Percentiles rank a stretch among this genome's conserved stretches.
These are phyloP conservation scores for Microsporum ferrugineum DNA, from an alignment of 2,329 filamentous ascomycete species.

Conservation along the genomic window DNA sequence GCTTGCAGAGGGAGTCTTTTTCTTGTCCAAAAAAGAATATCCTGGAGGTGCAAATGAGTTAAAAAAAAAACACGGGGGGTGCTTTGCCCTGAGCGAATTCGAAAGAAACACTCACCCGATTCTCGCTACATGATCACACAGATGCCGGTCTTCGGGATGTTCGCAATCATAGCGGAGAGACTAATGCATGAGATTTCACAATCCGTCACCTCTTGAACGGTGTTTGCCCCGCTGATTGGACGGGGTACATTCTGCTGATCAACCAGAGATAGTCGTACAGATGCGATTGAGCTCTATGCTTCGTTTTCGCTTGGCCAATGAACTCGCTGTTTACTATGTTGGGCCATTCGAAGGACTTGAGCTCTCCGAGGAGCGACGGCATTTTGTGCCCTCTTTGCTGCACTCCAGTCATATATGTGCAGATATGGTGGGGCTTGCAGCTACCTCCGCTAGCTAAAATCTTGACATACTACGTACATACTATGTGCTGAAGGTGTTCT, in stretches of 20 bases:
- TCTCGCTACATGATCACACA: neutral
- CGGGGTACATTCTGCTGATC: neutral
- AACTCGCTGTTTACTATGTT: neutral
- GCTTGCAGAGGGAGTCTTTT: too few species aligned
- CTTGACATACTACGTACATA: neutral
- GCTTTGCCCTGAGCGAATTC: neutral
- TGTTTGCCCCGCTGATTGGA: neutral
- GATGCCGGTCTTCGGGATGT: neutral
- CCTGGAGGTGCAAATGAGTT: neutral
- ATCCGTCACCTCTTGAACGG: neutral
- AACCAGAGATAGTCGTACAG: neutral
- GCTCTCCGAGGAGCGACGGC: neutral
- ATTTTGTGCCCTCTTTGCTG: neutral
- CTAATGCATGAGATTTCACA: slow-evolving; percentile 6
- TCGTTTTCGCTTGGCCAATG: neutral
- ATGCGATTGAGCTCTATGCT: neutral
- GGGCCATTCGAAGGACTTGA: neutral
- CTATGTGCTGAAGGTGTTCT: neutral
- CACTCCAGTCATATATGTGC: neutral
- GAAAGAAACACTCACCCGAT: neutral
- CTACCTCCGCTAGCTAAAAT: neutral
- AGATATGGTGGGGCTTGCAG: neutral
- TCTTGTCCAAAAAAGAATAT: too few species aligned
- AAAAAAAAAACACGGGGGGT: neutral
- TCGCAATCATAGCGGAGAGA: neutral